Evolutionary conservation across 768 basidiomycete genomes (phyloP), one percentile per base, ranked within the genome.

Genomic region (Leccinum pellstonianum): DNA sequence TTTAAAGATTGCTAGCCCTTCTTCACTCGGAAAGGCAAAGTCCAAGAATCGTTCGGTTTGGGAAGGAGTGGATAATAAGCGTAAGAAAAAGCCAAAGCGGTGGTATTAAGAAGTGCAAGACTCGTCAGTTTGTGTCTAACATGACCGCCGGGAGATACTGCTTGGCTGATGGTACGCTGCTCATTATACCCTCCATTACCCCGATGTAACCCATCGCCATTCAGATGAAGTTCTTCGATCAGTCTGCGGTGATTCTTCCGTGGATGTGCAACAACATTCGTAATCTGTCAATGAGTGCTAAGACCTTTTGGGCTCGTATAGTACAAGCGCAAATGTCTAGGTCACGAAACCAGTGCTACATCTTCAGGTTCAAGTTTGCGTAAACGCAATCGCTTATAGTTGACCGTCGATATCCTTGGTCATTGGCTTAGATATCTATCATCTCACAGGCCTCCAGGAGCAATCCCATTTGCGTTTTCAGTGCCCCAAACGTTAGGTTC

Each of bases 401-500:
- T 46, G 4, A 8, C n/a, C 19, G 8, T 21, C 11, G 35, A 35
- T 35, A 35, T 35, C n/a, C 14, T 19, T 19, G 43, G n/a, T 17
- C n/a, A 46, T 17, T 5, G 10, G n/a, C 38, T 57, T 47, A 68
- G 21, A 72, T 67, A 25, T 71, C 67, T 0, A 60, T 62, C 48
- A 49, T 27, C 23, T 74, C 70, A 70, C 65, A 73, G 5, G 70
- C 70, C 52, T 74, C 73, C 33, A 12, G 33, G 11, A 35, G 12
- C 52, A 74, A 57, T 1, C 72, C 48, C 14, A 25, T 54, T 55
- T 43, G n/a, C 46, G 25, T 25, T 25, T 25, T 5, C 25, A 8
- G 27, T 29, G 7, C 27, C 27, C 7, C 27, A 8, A 29, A 29
- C 7, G 27, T 29, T 29, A 2, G 2, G 7, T 29, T 29, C 27